phyloP scores from a whole-genome alignment of 352 stramenopile species.

The Pythium dissimile region DNA sequence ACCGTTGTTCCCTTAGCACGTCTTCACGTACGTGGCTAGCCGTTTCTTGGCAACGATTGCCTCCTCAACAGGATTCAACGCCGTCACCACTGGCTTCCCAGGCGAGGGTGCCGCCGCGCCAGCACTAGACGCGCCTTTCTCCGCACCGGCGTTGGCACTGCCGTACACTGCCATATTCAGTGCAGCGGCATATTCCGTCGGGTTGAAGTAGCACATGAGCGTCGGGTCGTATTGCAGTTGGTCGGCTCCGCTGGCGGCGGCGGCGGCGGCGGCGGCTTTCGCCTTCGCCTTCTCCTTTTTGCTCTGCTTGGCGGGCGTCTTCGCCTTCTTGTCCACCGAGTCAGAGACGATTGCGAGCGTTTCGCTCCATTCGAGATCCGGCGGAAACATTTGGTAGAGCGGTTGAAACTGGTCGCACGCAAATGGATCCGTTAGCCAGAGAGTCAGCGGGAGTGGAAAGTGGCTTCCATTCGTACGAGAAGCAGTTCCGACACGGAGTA shows the following conservation, averaged over 20 bases:
- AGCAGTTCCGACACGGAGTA: slow-evolving; percentile 68
- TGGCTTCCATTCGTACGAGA: no score
- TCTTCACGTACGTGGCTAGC: slow-evolving; percentile 42
- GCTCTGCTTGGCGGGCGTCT: slow-evolving; percentile 25
- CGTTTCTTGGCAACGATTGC: slow-evolving; percentile 48
- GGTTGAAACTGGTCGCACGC: slow-evolving; percentile 79
- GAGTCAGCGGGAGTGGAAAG: no score
- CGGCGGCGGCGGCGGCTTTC: slow-evolving; percentile 26
- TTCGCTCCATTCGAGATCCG: slow-evolving; percentile 57
- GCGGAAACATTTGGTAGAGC: slow-evolving; percentile 64
- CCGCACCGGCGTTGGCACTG: slow-evolving; percentile 16
- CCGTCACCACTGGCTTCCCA: slow-evolving; percentile 14
- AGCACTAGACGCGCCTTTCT: neutral
- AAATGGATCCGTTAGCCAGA: no score
- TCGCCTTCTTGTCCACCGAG: slow-evolving; percentile 44
- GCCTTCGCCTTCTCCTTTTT: slow-evolving; percentile 38
- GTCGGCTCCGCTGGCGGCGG: neutral
- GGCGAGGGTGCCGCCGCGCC: neutral
- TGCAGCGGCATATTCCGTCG: slow-evolving; percentile 64
- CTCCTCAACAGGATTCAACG: slow-evolving; percentile 63
- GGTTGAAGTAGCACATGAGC: slow-evolving; percentile 76
- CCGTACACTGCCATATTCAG: slow-evolving; percentile 44
- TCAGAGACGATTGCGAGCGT: slow-evolving; percentile 46
- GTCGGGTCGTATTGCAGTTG: slow-evolving; percentile 69
- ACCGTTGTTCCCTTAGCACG: neutral